Evolutionary conservation across 2,329 filamentous ascomycete genomes (phyloP).

Genomic region (Graphilbum fragrans): DNA sequence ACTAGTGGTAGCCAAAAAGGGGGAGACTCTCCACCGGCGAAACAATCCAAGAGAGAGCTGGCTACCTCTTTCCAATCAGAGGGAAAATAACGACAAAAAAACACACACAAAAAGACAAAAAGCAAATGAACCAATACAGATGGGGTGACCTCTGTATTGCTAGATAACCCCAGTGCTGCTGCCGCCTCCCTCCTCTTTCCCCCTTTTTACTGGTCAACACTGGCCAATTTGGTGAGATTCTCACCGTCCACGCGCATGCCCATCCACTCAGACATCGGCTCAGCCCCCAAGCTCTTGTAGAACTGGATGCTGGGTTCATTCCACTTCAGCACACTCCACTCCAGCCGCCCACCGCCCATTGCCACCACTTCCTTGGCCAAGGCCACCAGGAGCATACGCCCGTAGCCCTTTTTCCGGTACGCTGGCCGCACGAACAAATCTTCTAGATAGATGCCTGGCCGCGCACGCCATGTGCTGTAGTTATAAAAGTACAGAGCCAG

Average conservation of each 20-base stretch:
- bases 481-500: conserved; percentile 94
- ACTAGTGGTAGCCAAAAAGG: neutral
- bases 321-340: conserved; percentile 90
- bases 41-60: too few species aligned
- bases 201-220: neutral
- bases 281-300: conserved; percentile 62
- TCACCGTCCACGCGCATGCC: conserved; percentile 63
- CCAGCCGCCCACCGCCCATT: conserved; percentile 62
- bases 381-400: conserved; percentile 59
- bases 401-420: conserved; percentile 67
- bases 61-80: too few species aligned
- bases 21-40: too few species aligned
- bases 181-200: neutral
- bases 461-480: conserved; percentile 87
- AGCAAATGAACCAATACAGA: too few species aligned
- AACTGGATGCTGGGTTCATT: conserved; percentile 85
- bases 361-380: conserved; percentile 68
- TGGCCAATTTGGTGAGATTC: conserved; percentile 48
- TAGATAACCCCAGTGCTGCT: neutral
- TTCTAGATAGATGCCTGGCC: conserved; percentile 82
- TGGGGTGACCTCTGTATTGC: too few species aligned
- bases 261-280: conserved; percentile 58
- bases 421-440: conserved; percentile 72
- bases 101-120: too few species aligned
- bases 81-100: too few species aligned